Evolutionary conservation across 495 filamentous ascomycete species (phyloP).

Genomic region (Penicillium lagena): DNA sequence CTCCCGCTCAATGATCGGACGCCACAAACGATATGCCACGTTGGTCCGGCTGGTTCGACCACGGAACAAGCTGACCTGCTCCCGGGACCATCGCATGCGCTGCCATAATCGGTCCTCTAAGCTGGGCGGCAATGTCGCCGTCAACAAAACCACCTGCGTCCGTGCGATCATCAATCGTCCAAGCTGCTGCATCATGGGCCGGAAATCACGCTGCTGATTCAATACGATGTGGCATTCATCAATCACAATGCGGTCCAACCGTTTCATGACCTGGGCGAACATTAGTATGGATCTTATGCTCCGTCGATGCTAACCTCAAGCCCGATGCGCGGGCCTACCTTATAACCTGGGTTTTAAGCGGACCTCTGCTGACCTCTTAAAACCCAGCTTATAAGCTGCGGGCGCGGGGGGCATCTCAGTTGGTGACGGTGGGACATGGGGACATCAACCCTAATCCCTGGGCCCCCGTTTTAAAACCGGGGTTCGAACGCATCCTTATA

Average conservation of each 20-base stretch:
- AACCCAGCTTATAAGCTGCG: too few relatives aligned
- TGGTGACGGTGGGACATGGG: too few relatives aligned
- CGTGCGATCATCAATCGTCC: conserved; percentile 1
- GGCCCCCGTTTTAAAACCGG: too few relatives aligned
- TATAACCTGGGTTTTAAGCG: too few relatives aligned
- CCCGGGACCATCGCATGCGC: background rate
- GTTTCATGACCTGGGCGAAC: background rate
- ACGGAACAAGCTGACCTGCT: background rate
- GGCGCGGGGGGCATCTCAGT: too few relatives aligned
- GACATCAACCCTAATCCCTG: too few relatives aligned
- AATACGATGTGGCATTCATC: conserved; percentile 18
- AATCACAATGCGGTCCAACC: conserved; percentile 14
- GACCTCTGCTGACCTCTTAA: too few relatives aligned
- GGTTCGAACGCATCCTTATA: too few relatives aligned
- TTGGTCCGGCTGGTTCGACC: background rate
- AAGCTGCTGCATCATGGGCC: conserved; percentile 6
- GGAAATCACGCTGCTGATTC: conserved; percentile 4
- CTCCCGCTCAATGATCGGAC: background rate
- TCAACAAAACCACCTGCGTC: conserved; percentile 17
- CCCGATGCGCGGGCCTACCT: too few relatives aligned
- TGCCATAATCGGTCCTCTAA: conserved; percentile 4
- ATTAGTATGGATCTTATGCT: too few relatives aligned
- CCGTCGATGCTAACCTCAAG: too few relatives aligned
- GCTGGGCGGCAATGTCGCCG: conserved; percentile 10
- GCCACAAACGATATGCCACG: background rate